Evolutionary conservation across 1,139 yeast species (phyloP), one percentile per base, ranked within the genome.

Genomic region (Protomyces macrosporus): DNA sequence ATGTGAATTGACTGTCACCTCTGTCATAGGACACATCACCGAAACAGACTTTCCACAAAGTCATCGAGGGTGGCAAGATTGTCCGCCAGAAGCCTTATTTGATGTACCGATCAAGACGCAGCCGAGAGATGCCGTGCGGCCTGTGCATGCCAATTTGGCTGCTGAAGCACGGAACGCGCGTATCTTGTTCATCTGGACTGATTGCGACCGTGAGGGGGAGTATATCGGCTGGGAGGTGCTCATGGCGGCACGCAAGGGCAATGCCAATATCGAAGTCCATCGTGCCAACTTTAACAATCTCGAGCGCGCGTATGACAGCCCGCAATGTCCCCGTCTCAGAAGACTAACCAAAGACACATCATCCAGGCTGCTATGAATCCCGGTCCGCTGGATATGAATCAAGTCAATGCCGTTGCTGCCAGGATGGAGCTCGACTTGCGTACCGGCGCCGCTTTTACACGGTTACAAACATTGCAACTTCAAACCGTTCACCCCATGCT

Each of bases 151-250:
- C n/a, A 93, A 93, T 72, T 89, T 95, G 57, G 75, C 81, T 45
- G 75, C 75, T 3, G 91, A 90, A 71, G 89, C 93, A 2, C 73
- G 85, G 48, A 72, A 70, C 37, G 82, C 88, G 4, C 81, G 84
- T 60, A 77, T 78, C 57, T 76, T 95, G 67, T 88, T 89, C 87
- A 90, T 95, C 7, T 95, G 98, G 98, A 95, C 98, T 1, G 99
- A 95, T 79, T 93, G 98, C 75, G 99, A 95, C 78, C 79, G 98
- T 52, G 99, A 95, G 72, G 99, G 99, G 0, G 99, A 95, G 74
- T 87, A 86, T 72, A 95, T 95, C 66, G 99, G 98, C 0, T 84
- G 82, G 78, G 98, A 93, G 72, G 83, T 95, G 33, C 79, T 82
- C 57, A 80, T 83, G 65, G 87, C 86, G 3, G 97, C 97, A 0